A percentile compares a stretch with the other conserved stretches of the same genome.
Conservation (phyloP, 2,329 filamentous ascomycete genomes). For the Claviceps pusilla region DNA sequence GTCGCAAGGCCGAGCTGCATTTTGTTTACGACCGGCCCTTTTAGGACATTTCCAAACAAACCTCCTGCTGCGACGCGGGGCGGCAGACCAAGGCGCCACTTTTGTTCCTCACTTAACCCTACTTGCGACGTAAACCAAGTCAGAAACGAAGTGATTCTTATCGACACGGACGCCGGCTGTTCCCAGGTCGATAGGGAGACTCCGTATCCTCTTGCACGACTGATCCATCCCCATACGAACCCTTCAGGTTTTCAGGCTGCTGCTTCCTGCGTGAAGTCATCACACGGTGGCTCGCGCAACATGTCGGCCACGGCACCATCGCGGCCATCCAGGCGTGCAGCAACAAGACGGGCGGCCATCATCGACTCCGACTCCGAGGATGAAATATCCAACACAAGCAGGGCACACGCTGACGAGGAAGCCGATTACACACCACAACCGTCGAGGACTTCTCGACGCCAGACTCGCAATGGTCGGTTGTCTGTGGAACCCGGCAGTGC, state of each 20-base stretch:
- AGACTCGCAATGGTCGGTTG: conserved; percentile 24
- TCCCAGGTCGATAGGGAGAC: background rate
- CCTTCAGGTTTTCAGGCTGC: background rate
- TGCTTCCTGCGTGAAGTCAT: background rate
- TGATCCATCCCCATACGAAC: background rate
- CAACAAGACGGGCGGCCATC: conserved; percentile 54
- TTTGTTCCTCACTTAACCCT: background rate
- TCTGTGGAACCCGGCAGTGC: conserved; percentile 30
- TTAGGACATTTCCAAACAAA: conserved; percentile 27
- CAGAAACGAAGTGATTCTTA: background rate
- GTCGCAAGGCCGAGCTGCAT: background rate
- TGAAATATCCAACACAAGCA: conserved; percentile 36
- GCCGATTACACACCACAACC: conserved; percentile 71
- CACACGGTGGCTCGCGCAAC: background rate
- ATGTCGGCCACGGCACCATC: conserved; percentile 20
- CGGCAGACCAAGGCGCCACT: conserved; percentile 5
- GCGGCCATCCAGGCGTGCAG: conserved; percentile 26
- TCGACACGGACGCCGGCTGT: background rate
- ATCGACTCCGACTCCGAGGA: conserved; percentile 72
- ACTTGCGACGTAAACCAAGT: background rate
- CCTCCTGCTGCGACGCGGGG: conserved; percentile 9
- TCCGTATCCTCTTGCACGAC: background rate
- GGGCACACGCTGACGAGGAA: conserved; percentile 43
- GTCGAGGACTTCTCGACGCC: conserved; percentile 39
- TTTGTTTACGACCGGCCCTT: conserved; percentile 26